A percentile compares a stretch with the other conserved stretches of the same genome.
Evolutionary conservation across 495 filamentous ascomycete genomes (phyloP).

Genomic region (Aspergillus bertholletiae): DNA sequence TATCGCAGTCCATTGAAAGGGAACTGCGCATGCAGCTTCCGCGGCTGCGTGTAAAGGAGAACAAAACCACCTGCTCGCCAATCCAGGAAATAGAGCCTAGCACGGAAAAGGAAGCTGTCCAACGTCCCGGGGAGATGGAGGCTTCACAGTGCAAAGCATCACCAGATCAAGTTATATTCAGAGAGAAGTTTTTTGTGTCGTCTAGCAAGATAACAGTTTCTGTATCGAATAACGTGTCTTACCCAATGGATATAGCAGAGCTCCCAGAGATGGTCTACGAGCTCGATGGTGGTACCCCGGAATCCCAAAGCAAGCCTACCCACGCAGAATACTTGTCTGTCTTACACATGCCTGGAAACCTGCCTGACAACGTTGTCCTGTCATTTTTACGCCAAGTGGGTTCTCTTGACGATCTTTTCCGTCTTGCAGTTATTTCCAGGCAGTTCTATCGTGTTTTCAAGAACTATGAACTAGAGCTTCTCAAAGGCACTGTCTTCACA

Average conservation of each 20-base stretch:
- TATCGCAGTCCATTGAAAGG: slow-evolving; percentile 20
- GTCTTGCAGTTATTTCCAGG: slow-evolving; percentile 50
- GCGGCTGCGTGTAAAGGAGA: slow-evolving; percentile 33
- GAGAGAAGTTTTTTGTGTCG: slow-evolving; percentile 25
- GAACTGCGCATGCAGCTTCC: slow-evolving; percentile 31
- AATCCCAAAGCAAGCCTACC: slow-evolving; percentile 10
- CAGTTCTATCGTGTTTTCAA: slow-evolving; percentile 63
- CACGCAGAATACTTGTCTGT: slow-evolving; percentile 7
- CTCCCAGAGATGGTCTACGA: slow-evolving; percentile 33
- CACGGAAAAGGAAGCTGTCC: not conserved
- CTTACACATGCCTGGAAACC: slow-evolving; percentile 30
- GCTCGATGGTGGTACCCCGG: slow-evolving; percentile 32
- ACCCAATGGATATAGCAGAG: slow-evolving; percentile 19
- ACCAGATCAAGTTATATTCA: slow-evolving; percentile 3
- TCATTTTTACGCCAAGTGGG: slow-evolving; percentile 47
- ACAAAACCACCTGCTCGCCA: not conserved
- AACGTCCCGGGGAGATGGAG: not conserved
- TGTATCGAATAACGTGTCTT: slow-evolving; percentile 14
- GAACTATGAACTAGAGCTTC: slow-evolving; percentile 51
- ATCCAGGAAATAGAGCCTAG: not conserved
- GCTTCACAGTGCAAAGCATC: not conserved
- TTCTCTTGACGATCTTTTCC: slow-evolving; percentile 56
- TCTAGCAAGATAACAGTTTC: slow-evolving; percentile 14
- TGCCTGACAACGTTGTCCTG: slow-evolving; percentile 48
- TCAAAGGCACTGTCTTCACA: slow-evolving; percentile 50